A percentile compares a stretch with the other conserved stretches of the same genome.
These are phyloP conservation scores for Cystobasidium pallidum DNA, from an alignment of 1,284 basidiomycete genomes.

Conservation along the genomic window DNA sequence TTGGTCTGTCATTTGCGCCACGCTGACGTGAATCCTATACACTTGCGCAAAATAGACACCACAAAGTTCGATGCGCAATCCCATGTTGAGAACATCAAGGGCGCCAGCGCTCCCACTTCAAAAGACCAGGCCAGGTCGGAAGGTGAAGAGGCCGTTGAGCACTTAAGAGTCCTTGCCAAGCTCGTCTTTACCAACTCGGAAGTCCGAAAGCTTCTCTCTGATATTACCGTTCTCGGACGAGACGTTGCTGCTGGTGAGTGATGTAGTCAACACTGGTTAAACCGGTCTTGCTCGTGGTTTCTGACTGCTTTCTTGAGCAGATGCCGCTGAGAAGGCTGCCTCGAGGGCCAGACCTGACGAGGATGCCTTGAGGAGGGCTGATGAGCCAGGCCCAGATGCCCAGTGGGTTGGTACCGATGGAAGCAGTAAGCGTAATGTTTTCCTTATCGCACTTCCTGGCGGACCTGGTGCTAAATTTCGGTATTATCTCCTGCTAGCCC, in stretches of 20 bases:
- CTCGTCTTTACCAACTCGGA: slow-evolving; percentile 89
- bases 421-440: slow-evolving; percentile 54
- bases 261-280: no score
- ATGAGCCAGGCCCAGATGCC: slow-evolving; percentile 65
- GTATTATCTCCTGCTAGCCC: slow-evolving; percentile 15
- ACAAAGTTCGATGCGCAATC: slow-evolving; percentile 62
- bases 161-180: slow-evolving; percentile 74
- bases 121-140: slow-evolving; percentile 66
- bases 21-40: slow-evolving; percentile 15
- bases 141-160: slow-evolving; percentile 65
- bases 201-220: slow-evolving; percentile 81
- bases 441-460: slow-evolving; percentile 38
- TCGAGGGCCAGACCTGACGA: slow-evolving; percentile 69
- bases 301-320: slow-evolving; percentile 55
- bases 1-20: not conserved
- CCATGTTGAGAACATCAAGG: slow-evolving; percentile 60
- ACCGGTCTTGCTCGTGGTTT: no score
- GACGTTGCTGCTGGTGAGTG: slow-evolving; percentile 48
- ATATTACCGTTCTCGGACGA: slow-evolving; percentile 74
- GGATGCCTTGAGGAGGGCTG: slow-evolving; percentile 67
- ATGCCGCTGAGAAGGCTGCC: slow-evolving; percentile 74
- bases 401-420: slow-evolving; percentile 61
- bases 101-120: slow-evolving; percentile 61
- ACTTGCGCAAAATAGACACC: no score
- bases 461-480: not conserved